Conservation (phyloP, 257 asterid species). For the Echium plantagineum region DNA sequence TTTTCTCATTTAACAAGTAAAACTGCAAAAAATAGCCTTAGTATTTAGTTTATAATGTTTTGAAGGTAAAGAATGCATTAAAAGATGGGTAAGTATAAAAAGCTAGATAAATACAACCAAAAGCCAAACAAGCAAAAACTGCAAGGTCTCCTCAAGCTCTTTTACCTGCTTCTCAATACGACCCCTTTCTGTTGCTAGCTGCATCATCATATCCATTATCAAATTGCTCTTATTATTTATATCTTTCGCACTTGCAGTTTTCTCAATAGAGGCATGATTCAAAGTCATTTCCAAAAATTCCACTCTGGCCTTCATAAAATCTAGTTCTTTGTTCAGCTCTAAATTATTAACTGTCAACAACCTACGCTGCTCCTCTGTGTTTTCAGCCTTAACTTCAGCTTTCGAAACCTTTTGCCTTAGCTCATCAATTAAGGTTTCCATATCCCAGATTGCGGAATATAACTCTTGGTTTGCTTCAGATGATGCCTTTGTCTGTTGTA, state of each 20-base stretch:
- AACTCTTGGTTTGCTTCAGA: conserved; percentile 82
- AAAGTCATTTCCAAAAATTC: conserved; percentile 41
- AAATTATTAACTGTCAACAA: conserved; percentile 46
- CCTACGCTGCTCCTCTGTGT: conserved; percentile 48
- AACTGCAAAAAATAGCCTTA: conserved; percentile 35
- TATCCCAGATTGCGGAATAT: conserved; percentile 90
- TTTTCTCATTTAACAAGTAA: conserved; percentile 43
- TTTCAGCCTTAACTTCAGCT: conserved; percentile 54
- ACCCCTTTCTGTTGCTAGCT: conserved; percentile 67
- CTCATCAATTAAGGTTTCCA: conserved; percentile 90
- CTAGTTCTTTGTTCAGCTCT: conserved; percentile 50
- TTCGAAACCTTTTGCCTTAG: conserved; percentile 61
- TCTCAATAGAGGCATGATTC: conserved; percentile 41
- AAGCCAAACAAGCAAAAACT: neutral
- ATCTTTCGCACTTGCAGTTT: conserved; percentile 45
- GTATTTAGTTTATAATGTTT: neutral
- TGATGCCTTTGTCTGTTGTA: conserved; percentile 58
- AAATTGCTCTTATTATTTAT: conserved; percentile 38
- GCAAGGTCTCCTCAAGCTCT: neutral
- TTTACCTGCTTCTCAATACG: conserved; percentile 62
- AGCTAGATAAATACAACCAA: neutral
- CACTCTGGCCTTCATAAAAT: conserved; percentile 31
- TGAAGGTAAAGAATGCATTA: neutral
- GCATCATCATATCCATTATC: conserved; percentile 64
- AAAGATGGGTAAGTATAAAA: neutral